A percentile compares a stretch with the other conserved stretches of the same genome.
These are phyloP conservation scores for Mycena epipterygia DNA, from an alignment of 768 basidiomycete species.

Conservation along the genomic window DNA sequence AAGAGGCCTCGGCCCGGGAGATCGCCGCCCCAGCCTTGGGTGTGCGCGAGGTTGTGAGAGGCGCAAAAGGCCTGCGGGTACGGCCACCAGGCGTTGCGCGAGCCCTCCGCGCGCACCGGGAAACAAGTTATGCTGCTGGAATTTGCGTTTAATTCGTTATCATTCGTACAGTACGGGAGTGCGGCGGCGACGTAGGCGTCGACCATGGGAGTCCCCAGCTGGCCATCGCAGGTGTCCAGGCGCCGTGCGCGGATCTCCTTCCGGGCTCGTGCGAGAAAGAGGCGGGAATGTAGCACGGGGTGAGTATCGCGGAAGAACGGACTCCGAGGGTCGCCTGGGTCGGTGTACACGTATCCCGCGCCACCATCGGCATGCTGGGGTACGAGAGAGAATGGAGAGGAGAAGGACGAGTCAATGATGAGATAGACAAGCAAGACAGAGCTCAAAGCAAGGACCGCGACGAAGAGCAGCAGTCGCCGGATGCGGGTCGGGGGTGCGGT, in stretches of 20 bases:
- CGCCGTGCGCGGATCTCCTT: constrained; percentile 24
- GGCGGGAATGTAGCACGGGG: constrained; percentile 33
- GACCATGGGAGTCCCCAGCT: constrained; percentile 27
- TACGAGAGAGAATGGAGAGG: not conserved
- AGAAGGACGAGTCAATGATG: constrained; percentile 11
- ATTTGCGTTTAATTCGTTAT: too few species aligned
- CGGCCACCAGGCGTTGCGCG: constrained; percentile 36
- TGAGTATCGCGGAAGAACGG: constrained; percentile 37
- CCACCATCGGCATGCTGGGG: not conserved
- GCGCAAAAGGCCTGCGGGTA: constrained; percentile 34
- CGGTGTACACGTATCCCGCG: not conserved
- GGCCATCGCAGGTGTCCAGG: constrained; percentile 31
- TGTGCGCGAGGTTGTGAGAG: constrained; percentile 24
- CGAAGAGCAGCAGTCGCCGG: constrained; percentile 22
- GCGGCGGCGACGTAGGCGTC: constrained; percentile 28
- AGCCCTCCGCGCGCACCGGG: constrained; percentile 19
- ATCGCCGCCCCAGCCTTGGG: constrained; percentile 28
- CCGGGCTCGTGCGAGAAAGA: constrained; percentile 34
- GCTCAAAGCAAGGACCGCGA: constrained; percentile 25
- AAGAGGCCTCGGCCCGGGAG: constrained; percentile 7
- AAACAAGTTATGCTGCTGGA: constrained; percentile 27
- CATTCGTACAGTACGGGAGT: constrained; percentile 6
- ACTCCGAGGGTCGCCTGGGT: not conserved
- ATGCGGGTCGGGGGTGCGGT: constrained; percentile 23
- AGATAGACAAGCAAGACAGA: constrained; percentile 24